Percentiles rank a stretch among this genome's conserved stretches.
Evolutionary conservation across 2,329 filamentous ascomycete species (phyloP).

Genomic region (Diaporthe caulivora): DNA sequence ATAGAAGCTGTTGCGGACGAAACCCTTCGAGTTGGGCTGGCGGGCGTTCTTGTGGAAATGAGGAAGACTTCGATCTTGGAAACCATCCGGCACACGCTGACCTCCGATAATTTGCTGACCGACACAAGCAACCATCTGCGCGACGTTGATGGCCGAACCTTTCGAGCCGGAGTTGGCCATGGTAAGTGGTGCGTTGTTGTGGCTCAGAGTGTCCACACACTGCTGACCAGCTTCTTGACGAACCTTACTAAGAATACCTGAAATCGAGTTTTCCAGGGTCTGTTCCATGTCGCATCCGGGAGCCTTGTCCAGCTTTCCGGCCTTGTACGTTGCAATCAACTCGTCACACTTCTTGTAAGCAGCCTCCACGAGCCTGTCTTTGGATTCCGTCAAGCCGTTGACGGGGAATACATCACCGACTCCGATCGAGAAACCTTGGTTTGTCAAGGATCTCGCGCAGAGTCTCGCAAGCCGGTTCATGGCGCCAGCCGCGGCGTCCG

Average conservation of each 20-base stretch:
- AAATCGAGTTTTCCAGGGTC: slow-evolving; percentile 91
- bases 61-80: slow-evolving; percentile 93
- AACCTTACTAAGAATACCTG: slow-evolving; percentile 91
- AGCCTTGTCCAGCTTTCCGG: slow-evolving; percentile 85
- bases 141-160: slow-evolving; percentile 97
- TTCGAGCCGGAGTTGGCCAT: slow-evolving; percentile 99
- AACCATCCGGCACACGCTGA: slow-evolving; percentile 92
- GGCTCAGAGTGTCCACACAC: slow-evolving; percentile 90
- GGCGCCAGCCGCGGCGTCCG: slow-evolving; percentile 85
- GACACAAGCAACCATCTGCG: slow-evolving; percentile 97
- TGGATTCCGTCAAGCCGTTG: slow-evolving; percentile 75
- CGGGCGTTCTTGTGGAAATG: slow-evolving; percentile 95
- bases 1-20: slow-evolving; percentile 98
- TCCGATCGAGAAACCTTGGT: slow-evolving; percentile 95
- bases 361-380: slow-evolving; percentile 79
- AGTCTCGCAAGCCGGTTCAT: slow-evolving; percentile 96
- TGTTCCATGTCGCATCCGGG: slow-evolving; percentile 92
- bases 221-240: slow-evolving; percentile 91
- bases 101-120: slow-evolving; percentile 98
- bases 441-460: slow-evolving; percentile 88
- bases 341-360: slow-evolving; percentile 87
- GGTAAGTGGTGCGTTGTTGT: slow-evolving; percentile 91
- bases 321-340: slow-evolving; percentile 85
- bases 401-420: slow-evolving; percentile 95
- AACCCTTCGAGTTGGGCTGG: slow-evolving; percentile 94